These are phyloP conservation scores for Botrytis tulipae DNA, from an alignment of 2,329 filamentous ascomycete species.

Conservation along the genomic window DNA sequence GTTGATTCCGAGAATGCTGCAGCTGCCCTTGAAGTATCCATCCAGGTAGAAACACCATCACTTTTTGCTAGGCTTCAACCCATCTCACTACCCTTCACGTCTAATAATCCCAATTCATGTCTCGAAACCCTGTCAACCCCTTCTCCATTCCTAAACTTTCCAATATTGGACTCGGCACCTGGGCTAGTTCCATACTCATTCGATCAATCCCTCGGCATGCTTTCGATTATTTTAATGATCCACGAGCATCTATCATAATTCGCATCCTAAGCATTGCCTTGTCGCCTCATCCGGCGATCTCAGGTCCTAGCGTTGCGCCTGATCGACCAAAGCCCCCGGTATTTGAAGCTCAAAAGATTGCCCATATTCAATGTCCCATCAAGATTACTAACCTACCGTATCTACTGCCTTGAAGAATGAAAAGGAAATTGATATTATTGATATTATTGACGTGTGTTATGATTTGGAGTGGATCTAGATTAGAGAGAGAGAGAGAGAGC, in stretches of 20 bases:
- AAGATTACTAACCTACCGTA: background rate
- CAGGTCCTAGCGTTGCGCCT: constrained; percentile 30
- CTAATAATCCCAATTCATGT: constrained; percentile 5
- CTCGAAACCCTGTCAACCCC: constrained; percentile 10
- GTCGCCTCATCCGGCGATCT: constrained; percentile 32
- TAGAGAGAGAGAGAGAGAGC: background rate
- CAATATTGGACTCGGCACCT: background rate
- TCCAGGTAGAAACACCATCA: background rate
- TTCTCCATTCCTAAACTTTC: background rate
- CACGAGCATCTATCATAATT: constrained; percentile 15
- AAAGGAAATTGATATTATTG: constrained; percentile 19
- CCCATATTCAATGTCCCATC: constrained; percentile 4
- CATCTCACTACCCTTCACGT: background rate
- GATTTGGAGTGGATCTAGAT: constrained; percentile 12
- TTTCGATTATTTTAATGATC: constrained; percentile 1
- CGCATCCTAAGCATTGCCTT: constrained; percentile 30
- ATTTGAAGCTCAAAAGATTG: constrained; percentile 18
- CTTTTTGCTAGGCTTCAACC: constrained; percentile 1
- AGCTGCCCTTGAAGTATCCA: constrained; percentile 4
- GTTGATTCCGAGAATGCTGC: background rate
- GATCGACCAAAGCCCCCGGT: constrained; percentile 26
- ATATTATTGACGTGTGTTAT: constrained; percentile 9
- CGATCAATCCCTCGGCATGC: constrained; percentile 1
- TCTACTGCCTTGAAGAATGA: constrained; percentile 7
- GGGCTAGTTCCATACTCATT: constrained; percentile 1